Conservation (phyloP, 371 early-diverging fungal species). For the Haplosporangium sp. region DNA sequence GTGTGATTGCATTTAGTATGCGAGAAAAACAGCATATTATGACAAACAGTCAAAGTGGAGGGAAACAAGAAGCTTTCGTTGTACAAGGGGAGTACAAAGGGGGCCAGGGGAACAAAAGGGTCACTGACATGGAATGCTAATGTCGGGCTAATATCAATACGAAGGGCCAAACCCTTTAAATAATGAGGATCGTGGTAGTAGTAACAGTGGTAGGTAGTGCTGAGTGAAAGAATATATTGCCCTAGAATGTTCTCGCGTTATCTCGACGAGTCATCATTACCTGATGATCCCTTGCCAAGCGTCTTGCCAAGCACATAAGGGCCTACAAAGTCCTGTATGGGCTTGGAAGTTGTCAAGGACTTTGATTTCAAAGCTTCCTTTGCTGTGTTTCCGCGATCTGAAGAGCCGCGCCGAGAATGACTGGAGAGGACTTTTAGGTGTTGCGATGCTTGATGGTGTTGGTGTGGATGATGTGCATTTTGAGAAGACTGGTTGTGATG, state of each 20-base stretch:
- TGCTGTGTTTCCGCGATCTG: slow-evolving; percentile 14
- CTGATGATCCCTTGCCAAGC: slow-evolving; percentile 85
- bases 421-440: slow-evolving; percentile 10
- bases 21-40: background rate
- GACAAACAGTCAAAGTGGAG: too few species aligned
- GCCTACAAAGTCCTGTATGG: slow-evolving; percentile 62
- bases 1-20: background rate
- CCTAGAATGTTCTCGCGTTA: too few species aligned
- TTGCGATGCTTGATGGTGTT: slow-evolving; percentile 2
- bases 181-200: too few species aligned
- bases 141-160: too few species aligned
- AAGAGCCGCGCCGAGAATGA: slow-evolving; percentile 17
- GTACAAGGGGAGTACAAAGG: too few species aligned
- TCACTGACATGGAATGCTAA: too few species aligned
- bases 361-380: slow-evolving; percentile 19
- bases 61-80: too few species aligned
- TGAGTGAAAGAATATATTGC: too few species aligned
- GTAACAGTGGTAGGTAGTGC: too few species aligned
- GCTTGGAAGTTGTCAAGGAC: slow-evolving; percentile 9
- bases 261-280: slow-evolving; percentile 61
- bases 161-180: too few species aligned
- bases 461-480: slow-evolving; percentile 16
- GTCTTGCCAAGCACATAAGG: slow-evolving; percentile 85
- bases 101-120: too few species aligned
- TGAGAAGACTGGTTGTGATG: too few species aligned